These are phyloP conservation scores for Trypanosoma avium DNA, from an alignment of 208 protist species.

Conservation along the genomic window DNA sequence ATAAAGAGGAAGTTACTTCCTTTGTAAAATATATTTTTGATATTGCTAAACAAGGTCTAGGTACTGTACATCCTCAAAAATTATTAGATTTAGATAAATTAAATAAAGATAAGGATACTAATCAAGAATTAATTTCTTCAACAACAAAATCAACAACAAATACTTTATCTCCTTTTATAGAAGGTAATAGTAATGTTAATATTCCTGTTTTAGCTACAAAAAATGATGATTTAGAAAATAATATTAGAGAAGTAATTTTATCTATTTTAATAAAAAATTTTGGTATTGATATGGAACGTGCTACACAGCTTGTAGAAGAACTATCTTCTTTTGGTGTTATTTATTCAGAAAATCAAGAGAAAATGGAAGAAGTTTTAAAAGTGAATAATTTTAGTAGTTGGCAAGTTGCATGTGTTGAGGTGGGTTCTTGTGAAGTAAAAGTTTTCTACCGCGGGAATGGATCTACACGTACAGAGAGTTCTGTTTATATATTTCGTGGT, in stretches of 20 bases:
- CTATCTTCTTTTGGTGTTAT: conserved; percentile 17
- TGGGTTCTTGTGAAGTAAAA: conserved; percentile 14
- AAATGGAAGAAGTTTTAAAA: conserved; percentile 3
- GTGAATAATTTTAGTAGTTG: conserved; percentile 11
- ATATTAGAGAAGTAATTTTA: neutral
- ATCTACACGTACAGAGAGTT: conserved; percentile 39
- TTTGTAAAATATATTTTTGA: conserved; percentile 42
- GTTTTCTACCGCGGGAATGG: conserved; percentile 35
- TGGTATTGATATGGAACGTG: conserved; percentile 19
- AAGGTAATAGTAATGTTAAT: neutral
- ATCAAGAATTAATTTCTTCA: neutral
- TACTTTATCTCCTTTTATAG: neutral
- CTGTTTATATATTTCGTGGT: conserved; percentile 51
- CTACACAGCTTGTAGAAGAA: conserved; percentile 14
- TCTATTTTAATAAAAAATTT: conserved; percentile 16
- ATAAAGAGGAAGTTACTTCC: conserved; percentile 19
- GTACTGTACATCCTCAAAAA: conserved; percentile 9
- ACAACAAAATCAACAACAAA: no score
- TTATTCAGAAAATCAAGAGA: neutral
- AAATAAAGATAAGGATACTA: neutral
- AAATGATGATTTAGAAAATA: neutral
- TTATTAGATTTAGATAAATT: neutral
- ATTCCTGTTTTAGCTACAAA: neutral
- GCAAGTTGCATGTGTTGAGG: conserved; percentile 1
- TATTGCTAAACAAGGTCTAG: conserved; percentile 16